Base-by-base conservation (phyloP, 1,284 basidiomycete species). In the Hymenochaete sp. region DNA sequence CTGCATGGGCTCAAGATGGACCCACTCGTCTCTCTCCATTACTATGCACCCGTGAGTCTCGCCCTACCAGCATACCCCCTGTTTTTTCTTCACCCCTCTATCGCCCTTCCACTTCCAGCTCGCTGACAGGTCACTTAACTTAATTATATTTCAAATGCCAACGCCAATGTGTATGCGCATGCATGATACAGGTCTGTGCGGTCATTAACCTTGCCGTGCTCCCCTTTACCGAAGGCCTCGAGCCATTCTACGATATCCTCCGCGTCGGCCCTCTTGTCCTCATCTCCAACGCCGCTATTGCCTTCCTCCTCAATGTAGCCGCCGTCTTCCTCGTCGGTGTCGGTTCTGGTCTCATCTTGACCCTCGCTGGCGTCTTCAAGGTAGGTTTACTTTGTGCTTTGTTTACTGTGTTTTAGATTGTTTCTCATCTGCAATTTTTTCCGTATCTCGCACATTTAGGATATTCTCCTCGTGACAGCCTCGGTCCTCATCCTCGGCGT, bases 1-100 rank as follows among this genome's bases (percentile, higher is more conserved):
- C 74, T 98, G 2, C 93, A 98, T 63, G 93, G 93, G 40, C 71
- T 96, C 63, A 95, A 97, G 71, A 91, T 97, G 93, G 91, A 96
- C 65, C 93, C 93, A 2, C 76, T 97, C 24, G 91, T 95, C 21
- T 96, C 91, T 26, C 70, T 98, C 46, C 90, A 97, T 70, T 98
- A 96, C 72, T 93, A 92, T 62, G 90, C 90, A 7, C 90, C 90
- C n/a, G 88, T 59, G 45, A 3, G 56, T 42, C 10, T 47, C 22
- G 35, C 18, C 19, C 5, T 33, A n/a, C n/a, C n/a, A n/a, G n/a
- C n/a, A n/a, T n/a, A n/a, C n/a, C n/a, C n/a, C n/a, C n/a, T n/a
- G n/a, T n/a, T n/a, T n/a, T n/a, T n/a, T n/a, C n/a, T n/a, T n/a
- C n/a, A n/a, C n/a, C n/a, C n/a, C n/a, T n/a, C n/a, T n/a, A n/a